Evolutionary conservation across 805 yeast genomes (phyloP).

Genomic region (Debaryomyces maramus): DNA sequence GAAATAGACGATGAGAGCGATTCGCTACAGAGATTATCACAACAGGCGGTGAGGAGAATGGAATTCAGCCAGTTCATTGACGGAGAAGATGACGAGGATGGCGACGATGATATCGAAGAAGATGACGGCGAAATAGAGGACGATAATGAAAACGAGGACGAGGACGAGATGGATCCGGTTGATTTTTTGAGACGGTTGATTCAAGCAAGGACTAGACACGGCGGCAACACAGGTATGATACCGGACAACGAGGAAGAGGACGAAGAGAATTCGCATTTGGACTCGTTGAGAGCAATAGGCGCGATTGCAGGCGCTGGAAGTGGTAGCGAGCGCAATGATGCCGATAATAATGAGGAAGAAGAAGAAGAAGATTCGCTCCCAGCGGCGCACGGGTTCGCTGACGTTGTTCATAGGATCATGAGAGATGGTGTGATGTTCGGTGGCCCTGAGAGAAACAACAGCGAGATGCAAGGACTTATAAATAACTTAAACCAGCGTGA

Average conservation of each 20-base stretch:
- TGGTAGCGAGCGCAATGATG: conserved; percentile 8
- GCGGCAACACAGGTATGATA: conserved; percentile 8
- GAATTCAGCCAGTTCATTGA: conserved; percentile 4
- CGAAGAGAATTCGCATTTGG: conserved; percentile 21
- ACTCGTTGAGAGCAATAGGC: conserved; percentile 28
- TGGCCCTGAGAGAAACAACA: conserved; percentile 19
- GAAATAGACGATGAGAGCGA: conserved; percentile 17
- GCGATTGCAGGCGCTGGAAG: conserved; percentile 20
- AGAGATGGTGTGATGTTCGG: conserved; percentile 24
- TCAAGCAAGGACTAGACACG: conserved; percentile 12
- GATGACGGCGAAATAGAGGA: conserved; percentile 14
- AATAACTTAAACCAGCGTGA: conserved; percentile 43
- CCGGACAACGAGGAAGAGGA: conserved; percentile 9
- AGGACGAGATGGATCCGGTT: conserved; percentile 15
- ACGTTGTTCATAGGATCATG: conserved; percentile 35
- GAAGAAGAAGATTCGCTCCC: conserved; percentile 11
- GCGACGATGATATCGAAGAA: conserved; percentile 21
- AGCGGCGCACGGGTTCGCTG: conserved; percentile 24
- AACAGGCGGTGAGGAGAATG: conserved; percentile 27
- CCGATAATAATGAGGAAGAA: conserved; percentile 12
- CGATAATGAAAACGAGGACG: conserved; percentile 11
- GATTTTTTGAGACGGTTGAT: conserved; percentile 22
- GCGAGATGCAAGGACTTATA: conserved; percentile 36
- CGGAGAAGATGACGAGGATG: conserved; percentile 23
- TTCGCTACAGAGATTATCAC: conserved; percentile 40